Evolutionary conservation across 2,329 filamentous ascomycete genomes (phyloP).

Genomic region (Chalaropsis ovoidea): DNA sequence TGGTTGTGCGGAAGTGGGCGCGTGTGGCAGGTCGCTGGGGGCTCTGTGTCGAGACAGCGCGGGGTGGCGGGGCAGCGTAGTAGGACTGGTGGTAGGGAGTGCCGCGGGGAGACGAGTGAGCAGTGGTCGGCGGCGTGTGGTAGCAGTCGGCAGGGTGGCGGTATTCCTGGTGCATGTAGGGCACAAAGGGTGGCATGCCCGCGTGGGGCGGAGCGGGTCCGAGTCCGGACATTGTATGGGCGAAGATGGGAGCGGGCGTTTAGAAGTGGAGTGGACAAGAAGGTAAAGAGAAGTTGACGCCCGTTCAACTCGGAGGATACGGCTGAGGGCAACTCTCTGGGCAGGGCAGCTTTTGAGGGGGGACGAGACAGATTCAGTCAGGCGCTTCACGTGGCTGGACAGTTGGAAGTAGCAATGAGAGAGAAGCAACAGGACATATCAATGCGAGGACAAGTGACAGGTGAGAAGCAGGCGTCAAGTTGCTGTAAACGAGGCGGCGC

Average conservation of each 20-base stretch:
- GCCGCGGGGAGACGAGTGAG: conserved; percentile 20
- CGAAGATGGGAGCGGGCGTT: neutral
- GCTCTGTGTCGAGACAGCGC: conserved; percentile 19
- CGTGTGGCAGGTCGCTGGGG: conserved; percentile 26
- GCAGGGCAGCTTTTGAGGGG: neutral
- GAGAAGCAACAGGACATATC: conserved; percentile 9
- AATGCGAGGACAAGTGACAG: neutral
- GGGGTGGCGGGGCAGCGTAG: conserved; percentile 14
- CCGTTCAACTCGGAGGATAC: neutral
- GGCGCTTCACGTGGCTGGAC: neutral
- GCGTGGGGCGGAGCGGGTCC: conserved; percentile 18
- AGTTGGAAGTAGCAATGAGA: neutral
- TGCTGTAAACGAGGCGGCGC: neutral
- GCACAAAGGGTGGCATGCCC: neutral
- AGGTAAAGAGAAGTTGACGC: conserved; percentile 10
- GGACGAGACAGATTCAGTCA: neutral
- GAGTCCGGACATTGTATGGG: conserved; percentile 17
- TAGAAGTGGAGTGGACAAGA: neutral
- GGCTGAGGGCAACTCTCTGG: neutral
- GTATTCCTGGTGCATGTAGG: conserved; percentile 1
- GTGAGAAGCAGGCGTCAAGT: neutral
- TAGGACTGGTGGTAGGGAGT: conserved; percentile 3
- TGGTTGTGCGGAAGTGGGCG: conserved; percentile 25
- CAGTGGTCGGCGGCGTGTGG: conserved; percentile 19
- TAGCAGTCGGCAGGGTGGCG: neutral